These are phyloP conservation scores for Batkoa obscura DNA, from an alignment of 371 early-diverging fungal genomes.

Conservation along the genomic window DNA sequence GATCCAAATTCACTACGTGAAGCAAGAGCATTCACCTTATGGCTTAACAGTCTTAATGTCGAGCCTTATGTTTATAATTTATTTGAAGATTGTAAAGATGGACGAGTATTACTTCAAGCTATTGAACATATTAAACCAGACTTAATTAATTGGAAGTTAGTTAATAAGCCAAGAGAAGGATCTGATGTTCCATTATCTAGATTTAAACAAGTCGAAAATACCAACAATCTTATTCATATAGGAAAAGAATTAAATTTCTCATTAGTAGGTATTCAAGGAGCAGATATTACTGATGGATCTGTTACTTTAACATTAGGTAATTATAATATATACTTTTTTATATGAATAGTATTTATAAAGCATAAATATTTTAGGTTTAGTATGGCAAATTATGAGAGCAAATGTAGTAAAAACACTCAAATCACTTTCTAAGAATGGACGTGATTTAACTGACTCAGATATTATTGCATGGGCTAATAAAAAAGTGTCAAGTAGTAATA, in stretches of 20 bases:
- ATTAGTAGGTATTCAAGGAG: constrained; percentile 86
- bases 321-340: background rate
- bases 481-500: constrained; percentile 42
- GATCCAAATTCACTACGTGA: constrained; percentile 13
- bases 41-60: constrained; percentile 87
- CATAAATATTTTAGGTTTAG: constrained; percentile 23
- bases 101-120: constrained; percentile 68
- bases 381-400: constrained; percentile 96
- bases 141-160: constrained; percentile 74
- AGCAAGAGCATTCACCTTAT: constrained; percentile 59
- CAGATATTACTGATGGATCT: constrained; percentile 80
- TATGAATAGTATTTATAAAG: background rate
- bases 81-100: constrained; percentile 68
- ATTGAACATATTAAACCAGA: constrained; percentile 82
- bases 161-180: constrained; percentile 20
- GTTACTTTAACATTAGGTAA: constrained; percentile 60
- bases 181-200: constrained; percentile 44
- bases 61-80: constrained; percentile 87
- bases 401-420: constrained; percentile 83
- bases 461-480: constrained; percentile 90
- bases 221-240: constrained; percentile 72
- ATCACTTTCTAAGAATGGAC: constrained; percentile 55
- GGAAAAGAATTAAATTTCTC: constrained; percentile 75
- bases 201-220: constrained; percentile 93
- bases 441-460: constrained; percentile 70